Conservation (phyloP, 768 basidiomycete genomes). For the Tubosaeta sp. region DNA sequence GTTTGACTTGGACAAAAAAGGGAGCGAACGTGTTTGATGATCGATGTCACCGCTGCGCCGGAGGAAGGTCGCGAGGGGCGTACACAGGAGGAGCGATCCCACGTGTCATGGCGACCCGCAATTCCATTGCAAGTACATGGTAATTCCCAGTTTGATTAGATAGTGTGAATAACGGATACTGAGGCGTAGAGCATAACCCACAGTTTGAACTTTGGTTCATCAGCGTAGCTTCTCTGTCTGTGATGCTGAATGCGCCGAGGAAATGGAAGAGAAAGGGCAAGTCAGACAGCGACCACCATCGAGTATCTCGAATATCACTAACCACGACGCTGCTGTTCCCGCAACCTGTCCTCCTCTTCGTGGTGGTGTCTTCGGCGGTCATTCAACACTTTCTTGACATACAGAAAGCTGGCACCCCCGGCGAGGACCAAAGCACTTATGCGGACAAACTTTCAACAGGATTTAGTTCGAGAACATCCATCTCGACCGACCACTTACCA, state of each 20-base stretch:
- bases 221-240: slow-evolving; percentile 3
- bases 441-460: slow-evolving; percentile 16
- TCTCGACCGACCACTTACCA: slow-evolving; percentile 10
- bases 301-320: not conserved
- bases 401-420: slow-evolving; percentile 28
- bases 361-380: slow-evolving; percentile 22
- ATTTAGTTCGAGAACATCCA: not conserved
- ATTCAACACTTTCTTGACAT: slow-evolving; percentile 27
- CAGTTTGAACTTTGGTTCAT: slow-evolving; percentile 2
- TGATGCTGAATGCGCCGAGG: slow-evolving; percentile 1
- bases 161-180: not conserved
- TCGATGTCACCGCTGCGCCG: not conserved
- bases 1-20: not conserved
- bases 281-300: slow-evolving; percentile 5
- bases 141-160: not conserved
- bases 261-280: not conserved
- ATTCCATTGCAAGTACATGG: slow-evolving; percentile 2
- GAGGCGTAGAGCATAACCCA: not conserved
- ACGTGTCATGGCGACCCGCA: slow-evolving; percentile 2
- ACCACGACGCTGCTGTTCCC: slow-evolving; percentile 6
- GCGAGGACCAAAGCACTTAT: slow-evolving; percentile 27
- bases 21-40: not conserved
- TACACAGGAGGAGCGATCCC: not conserved
- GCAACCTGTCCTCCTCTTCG: slow-evolving; percentile 13
- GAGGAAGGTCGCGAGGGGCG: not conserved